Percentiles rank a stretch among this genome's conserved stretches.
phyloP scores from a whole-genome alignment of 352 stramenopile genomes.

The Chrysophaeum taylorii region DNA sequence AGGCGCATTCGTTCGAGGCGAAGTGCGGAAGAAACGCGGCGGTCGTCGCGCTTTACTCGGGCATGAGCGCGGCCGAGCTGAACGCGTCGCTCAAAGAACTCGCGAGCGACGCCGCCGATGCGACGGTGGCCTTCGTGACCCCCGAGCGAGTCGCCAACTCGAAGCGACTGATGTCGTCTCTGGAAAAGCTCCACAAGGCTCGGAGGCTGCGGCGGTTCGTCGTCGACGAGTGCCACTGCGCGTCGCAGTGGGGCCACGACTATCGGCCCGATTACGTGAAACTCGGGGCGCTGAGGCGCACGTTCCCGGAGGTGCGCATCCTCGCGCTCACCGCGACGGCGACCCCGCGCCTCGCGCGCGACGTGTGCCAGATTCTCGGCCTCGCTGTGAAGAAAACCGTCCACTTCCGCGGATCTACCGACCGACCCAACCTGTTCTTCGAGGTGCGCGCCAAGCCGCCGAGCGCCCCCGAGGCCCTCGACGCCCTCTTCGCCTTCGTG shows the following conservation, averaged over 20 bases:
- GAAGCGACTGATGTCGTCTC: conserved; percentile 66
- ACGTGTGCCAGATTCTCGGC: conserved; percentile 50
- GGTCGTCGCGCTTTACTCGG: conserved; percentile 43
- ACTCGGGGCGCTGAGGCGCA: conserved; percentile 68
- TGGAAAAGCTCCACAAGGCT: conserved; percentile 69
- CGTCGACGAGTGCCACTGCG: conserved; percentile 77
- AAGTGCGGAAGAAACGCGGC: conserved; percentile 33
- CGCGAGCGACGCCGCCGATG: conserved; percentile 44
- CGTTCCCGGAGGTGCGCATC: conserved; percentile 75
- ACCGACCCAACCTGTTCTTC: conserved; percentile 77
- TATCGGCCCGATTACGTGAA: conserved; percentile 72
- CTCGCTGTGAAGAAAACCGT: conserved; percentile 46
- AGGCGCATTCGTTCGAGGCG: conserved; percentile 49
- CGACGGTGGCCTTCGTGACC: conserved; percentile 78
- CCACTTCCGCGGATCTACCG: conserved; percentile 74
- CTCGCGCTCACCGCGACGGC: conserved; percentile 75
- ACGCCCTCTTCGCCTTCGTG: conserved; percentile 63
- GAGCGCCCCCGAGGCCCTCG: conserved; percentile 36
- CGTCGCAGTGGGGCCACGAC: conserved; percentile 65
- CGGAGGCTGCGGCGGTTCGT: conserved; percentile 72
- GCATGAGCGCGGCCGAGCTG: conserved; percentile 25
- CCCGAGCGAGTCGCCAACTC: conserved; percentile 79
- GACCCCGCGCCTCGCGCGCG: conserved; percentile 54
- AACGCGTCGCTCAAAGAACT: conserved; percentile 28
- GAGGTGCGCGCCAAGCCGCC: conserved; percentile 52